Evolutionary conservation across 305 asterid genomes (phyloP).

Genomic region (Fraxinus dipetala): DNA sequence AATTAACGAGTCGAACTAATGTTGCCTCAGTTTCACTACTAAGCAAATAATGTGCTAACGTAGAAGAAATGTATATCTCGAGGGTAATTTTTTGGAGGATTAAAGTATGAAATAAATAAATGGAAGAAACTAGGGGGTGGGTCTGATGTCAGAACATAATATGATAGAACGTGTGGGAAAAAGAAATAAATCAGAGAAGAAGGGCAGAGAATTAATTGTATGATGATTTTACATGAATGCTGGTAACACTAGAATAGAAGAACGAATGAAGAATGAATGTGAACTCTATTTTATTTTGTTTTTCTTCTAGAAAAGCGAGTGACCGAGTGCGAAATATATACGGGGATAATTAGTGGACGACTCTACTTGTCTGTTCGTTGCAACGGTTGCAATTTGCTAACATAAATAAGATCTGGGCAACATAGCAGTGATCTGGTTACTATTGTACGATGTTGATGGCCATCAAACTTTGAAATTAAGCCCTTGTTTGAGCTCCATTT

Average conservation of each 20-base stretch:
- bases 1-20: background rate
- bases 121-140: background rate
- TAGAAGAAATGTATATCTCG: background rate
- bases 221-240: background rate
- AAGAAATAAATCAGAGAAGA: background rate
- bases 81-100: background rate
- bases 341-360: background rate
- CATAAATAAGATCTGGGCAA: background rate
- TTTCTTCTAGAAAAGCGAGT: background rate
- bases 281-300: background rate
- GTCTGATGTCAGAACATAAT: background rate
- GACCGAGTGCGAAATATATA: background rate
- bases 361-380: background rate
- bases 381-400: background rate
- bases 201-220: background rate
- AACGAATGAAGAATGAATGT: background rate
- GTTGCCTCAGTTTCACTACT: background rate
- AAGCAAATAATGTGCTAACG: background rate
- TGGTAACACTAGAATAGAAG: background rate
- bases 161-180: background rate
- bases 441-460: background rate
- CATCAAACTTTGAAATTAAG: background rate
- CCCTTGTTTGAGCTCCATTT: too few relatives aligned
- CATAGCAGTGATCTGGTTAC: background rate
- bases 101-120: background rate